These are phyloP conservation scores for Quercus parvula DNA, from an alignment of 306 rosid genomes.

Conservation along the genomic window DNA sequence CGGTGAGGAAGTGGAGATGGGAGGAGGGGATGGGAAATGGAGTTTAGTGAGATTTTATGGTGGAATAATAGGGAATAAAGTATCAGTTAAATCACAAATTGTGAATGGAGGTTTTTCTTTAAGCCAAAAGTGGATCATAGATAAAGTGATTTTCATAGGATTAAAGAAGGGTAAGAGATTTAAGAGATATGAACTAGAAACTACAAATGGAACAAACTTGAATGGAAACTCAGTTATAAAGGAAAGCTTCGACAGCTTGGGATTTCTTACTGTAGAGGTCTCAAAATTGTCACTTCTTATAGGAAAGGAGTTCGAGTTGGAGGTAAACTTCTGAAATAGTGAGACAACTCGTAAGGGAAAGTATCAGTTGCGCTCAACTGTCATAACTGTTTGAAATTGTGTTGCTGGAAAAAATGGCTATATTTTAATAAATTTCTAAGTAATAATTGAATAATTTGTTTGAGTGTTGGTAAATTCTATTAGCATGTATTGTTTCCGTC, in stretches of 20 bases:
- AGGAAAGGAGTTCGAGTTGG: conserved; percentile 59
- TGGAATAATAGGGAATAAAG: conserved; percentile 6
- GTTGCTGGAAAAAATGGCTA: too few relatives aligned
- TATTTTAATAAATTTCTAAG: too few relatives aligned
- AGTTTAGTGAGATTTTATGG: conserved; percentile 53
- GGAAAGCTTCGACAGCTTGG: conserved; percentile 14
- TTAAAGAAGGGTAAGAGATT: conserved; percentile 34
- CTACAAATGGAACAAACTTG: conserved; percentile 27
- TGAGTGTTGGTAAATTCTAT: too few relatives aligned
- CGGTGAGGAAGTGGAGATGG: conserved; percentile 61
- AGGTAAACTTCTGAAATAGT: background rate
- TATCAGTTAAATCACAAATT: conserved; percentile 49
- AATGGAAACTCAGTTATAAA: conserved; percentile 17
- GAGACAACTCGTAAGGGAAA: background rate
- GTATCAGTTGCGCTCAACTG: background rate
- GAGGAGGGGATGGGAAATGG: conserved; percentile 53
- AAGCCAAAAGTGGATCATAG: conserved; percentile 57
- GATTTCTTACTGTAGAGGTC: conserved; percentile 39
- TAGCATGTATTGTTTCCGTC: too few relatives aligned
- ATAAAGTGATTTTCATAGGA: conserved; percentile 61
- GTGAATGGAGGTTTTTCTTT: conserved; percentile 58
- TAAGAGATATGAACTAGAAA: conserved; percentile 8
- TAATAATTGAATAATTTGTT: too few relatives aligned
- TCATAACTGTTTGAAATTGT: too few relatives aligned
- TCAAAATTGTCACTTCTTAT: conserved; percentile 50